Evolutionary conservation across 2,329 filamentous ascomycete species (phyloP), one percentile per base, ranked within the genome.

Genomic region (Trichothecium roseum): DNA sequence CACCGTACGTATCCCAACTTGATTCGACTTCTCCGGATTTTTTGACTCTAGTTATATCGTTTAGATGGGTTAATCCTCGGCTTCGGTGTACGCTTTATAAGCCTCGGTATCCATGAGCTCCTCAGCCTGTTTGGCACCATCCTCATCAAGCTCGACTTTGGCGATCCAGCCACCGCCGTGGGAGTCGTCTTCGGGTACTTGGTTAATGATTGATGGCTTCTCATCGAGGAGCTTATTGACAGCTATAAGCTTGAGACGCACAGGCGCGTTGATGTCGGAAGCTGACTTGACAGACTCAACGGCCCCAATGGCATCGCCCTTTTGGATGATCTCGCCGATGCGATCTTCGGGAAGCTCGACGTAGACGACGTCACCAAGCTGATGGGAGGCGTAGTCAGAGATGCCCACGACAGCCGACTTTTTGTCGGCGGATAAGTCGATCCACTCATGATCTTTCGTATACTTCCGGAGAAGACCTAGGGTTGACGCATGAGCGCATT

Each of bases 211-310:
- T 40, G 74, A 74, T 16, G 91, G 89, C 67, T 83, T 88, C 59
- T 91, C 81, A 60, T 93, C 84, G 42, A 98, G 72, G 40, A 68
- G 54, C 9, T 55, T 53, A 66, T 98, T 98, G 51, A 79, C 69
- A 52, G 81, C 74, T 27, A 75, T 70, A 41, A 98, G 76, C 47
- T 66, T 82, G 54, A 89, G 89, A 35, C 72, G 65, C 46, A 95
- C 74, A 14, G 91, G 91, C 12, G 86, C 80, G 65, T 94, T 82
- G 68, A 98, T 94, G 59, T 98, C 91, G 44, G 85, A 89, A n/a
- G 91, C 91, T 43, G 83, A 91, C 72, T 98, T 98, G 61, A 98
- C 91, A 3, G 87, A 95, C 69, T 98, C 91, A 49, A 98, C 89
- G 41, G 89, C 87, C 47, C 91, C 91, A 48, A 96, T 83, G 45